A percentile compares a stretch with the other conserved stretches of the same genome.
Evolutionary conservation across 2,329 filamentous ascomycete species (phyloP).

Genomic region (Bipolaris sorokiniana): DNA sequence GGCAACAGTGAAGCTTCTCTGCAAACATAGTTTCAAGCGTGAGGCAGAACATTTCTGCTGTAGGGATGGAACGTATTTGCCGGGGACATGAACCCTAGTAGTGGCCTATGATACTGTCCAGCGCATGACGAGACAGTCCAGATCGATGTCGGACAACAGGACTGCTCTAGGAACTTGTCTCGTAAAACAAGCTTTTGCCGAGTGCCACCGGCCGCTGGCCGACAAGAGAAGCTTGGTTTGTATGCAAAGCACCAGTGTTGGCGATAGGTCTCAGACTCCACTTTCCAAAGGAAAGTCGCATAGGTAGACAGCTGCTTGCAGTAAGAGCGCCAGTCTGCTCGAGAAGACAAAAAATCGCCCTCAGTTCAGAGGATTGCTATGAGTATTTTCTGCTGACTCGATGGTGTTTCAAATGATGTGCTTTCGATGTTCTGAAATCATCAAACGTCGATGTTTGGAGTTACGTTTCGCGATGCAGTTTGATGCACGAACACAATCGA

Average conservation of each 20-base stretch:
- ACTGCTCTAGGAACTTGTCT: background rate
- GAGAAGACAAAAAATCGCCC: background rate
- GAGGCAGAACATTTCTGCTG: conserved; percentile 35
- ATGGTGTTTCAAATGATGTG: background rate
- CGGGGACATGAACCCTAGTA: conserved; percentile 25
- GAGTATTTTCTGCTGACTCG: background rate
- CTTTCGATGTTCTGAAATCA: conserved; percentile 11
- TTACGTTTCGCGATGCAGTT: conserved; percentile 30
- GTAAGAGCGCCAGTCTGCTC: background rate
- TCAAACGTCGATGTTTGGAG: conserved; percentile 40
- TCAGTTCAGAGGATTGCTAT: background rate
- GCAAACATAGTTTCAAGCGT: conserved; percentile 38
- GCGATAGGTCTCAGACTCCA: background rate
- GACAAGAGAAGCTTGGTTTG: background rate
- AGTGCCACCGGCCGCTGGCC: background rate
- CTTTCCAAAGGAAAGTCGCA: background rate
- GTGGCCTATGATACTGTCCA: conserved; percentile 9
- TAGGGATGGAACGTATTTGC: conserved; percentile 21
- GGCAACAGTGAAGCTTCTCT: conserved; percentile 30
- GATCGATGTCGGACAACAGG: background rate
- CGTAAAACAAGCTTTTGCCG: background rate
- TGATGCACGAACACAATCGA: conserved; percentile 17
- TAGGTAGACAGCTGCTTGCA: background rate
- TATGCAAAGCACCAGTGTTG: background rate
- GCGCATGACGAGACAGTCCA: conserved; percentile 4